A percentile compares a stretch with the other conserved stretches of the same genome.
Evolutionary conservation across 2,329 filamentous ascomycete species (phyloP).

Genomic region (Alternaria triticimaculans): DNA sequence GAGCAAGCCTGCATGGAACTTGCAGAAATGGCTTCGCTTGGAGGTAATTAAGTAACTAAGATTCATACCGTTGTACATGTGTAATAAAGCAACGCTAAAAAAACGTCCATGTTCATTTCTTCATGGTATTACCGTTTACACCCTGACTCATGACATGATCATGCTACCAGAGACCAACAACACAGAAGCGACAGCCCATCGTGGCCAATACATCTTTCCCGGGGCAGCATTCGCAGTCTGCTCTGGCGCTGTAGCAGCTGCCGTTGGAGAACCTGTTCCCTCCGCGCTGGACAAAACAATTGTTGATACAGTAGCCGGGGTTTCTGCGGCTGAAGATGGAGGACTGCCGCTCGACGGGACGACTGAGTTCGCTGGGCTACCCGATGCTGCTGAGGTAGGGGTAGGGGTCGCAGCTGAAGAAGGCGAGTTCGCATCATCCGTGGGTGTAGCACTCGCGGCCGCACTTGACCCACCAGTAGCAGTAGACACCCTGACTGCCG

Average conservation of each 20-base stretch:
- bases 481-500: background rate
- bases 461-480: background rate
- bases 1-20: background rate
- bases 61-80: background rate
- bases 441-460: background rate
- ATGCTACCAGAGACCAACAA: conserved; percentile 2
- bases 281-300: conserved; percentile 3
- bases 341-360: background rate
- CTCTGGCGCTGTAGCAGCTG: conserved; percentile 9
- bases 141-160: background rate
- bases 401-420: background rate
- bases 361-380: background rate
- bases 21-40: background rate
- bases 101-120: background rate
- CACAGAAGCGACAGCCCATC: background rate
- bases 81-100: background rate
- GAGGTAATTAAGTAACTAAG: background rate
- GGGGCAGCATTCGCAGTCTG: conserved; percentile 23
- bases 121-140: background rate
- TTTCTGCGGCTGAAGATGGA: background rate
- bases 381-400: background rate
- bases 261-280: conserved; percentile 3
- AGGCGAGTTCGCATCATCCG: background rate
- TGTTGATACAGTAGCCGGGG: conserved; percentile 5
- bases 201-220: background rate